A percentile compares a stretch with the other conserved stretches of the same genome.
Evolutionary conservation across 768 basidiomycete genomes (phyloP).

Genomic region (Leccinum fibrillosum): DNA sequence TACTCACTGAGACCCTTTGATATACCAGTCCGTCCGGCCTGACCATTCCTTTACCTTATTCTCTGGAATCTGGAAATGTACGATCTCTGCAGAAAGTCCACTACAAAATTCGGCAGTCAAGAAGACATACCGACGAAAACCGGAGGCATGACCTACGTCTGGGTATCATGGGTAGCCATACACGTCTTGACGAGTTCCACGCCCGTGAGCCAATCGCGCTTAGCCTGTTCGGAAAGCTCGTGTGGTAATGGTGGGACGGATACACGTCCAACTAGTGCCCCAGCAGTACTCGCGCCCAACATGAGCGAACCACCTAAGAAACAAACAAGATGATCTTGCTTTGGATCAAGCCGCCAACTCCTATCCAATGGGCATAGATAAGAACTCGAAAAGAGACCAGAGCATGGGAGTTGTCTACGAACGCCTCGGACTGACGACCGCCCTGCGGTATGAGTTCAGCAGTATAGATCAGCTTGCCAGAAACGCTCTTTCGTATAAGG

Average conservation of each 20-base stretch:
- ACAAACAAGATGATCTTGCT: conserved; percentile 96
- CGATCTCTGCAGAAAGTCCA: conserved; percentile 87
- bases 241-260: conserved; percentile 66
- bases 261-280: conserved; percentile 48
- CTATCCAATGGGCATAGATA: conserved; percentile 34
- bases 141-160: conserved; percentile 53
- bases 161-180: conserved; percentile 79
- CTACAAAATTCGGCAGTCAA: conserved; percentile 34
- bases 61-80: conserved; percentile 69
- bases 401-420: conserved; percentile 14
- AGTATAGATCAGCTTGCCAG: conserved; percentile 68
- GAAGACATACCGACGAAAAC: background rate
- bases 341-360: conserved; percentile 72
- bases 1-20: conserved; percentile 72
- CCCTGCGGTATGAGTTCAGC: conserved; percentile 73
- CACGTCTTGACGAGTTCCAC: conserved; percentile 83
- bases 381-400: conserved; percentile 5
- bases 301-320: conserved; percentile 92
- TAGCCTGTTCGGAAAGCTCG: conserved; percentile 58
- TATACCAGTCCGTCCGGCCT: conserved; percentile 73
- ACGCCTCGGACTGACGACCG: conserved; percentile 32
- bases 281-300: conserved; percentile 77
- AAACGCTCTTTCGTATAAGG: conserved; percentile 63
- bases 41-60: conserved; percentile 49
- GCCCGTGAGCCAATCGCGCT: conserved; percentile 81